Base-by-base conservation (phyloP, 352 stramenopile genomes). In the Halophytophthora batemanensis region DNA sequence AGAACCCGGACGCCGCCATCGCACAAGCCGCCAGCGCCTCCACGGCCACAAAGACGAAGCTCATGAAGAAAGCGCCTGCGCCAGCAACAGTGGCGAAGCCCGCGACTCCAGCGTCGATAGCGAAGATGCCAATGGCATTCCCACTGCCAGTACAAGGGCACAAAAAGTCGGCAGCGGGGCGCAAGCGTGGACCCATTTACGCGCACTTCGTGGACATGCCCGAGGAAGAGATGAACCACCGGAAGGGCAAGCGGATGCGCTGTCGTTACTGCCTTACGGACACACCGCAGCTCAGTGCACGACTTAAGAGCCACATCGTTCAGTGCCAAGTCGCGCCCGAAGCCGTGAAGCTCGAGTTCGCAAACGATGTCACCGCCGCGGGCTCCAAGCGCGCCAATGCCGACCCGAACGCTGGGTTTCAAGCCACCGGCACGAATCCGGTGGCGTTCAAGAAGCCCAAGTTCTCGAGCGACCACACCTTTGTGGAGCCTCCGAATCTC, bases 101-200 rank as follows among this genome's bases (percentile, higher is more conserved):
- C 18, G 25, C 3, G 11, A 31, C 18, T 22, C 18, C 11, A 8
- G 22, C 15, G 25, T 41, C 39, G 18, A 19, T 21, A 48, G 34
- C 52, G 15, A 2, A n/a, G n/a, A n/a, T 18, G 21, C 18, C 34
- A 7, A 42, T 53, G 40, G 29, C 47, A 47, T 53, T 43, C 23
- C 38, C 44, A 57, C 51, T 45, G 40, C 53, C 41, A 55, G 5
- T 5, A 22, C 4, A 69, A 65, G 22, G 22, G 22, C 33, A 51
- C 35, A 34, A 40, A 33, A 25, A 41, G 6, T 13, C 39, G n/a
- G n/a, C n/a, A n/a, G n/a, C 54, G 6, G 66, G 66, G 8, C 62
- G 66, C 5, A 75, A 71, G 44, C 66, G 66, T 21, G 66, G 66
- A 0, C 66, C 62, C 17, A 58, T 75, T 0, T 75, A 75, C 39